A percentile compares a stretch with the other conserved stretches of the same genome.
phyloP scores from a whole-genome alignment of 1,284 basidiomycete species.

The Ceratobasidium sp. region DNA sequence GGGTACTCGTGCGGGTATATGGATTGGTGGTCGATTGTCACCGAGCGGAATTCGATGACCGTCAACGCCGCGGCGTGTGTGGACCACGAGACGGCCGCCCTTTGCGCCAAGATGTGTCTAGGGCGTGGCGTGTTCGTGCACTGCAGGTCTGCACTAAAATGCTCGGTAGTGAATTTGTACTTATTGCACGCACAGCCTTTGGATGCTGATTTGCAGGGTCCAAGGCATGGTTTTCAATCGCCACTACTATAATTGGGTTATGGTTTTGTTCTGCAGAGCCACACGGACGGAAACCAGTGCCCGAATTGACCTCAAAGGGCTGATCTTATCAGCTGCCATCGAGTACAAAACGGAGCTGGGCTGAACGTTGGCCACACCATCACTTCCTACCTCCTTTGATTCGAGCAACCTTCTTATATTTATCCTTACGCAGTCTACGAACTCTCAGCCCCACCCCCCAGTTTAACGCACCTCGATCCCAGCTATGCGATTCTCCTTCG shows the following conservation, averaged over 20 bases:
- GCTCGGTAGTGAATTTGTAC: no score
- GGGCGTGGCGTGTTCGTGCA: no score
- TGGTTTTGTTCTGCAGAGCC: conserved; percentile 9
- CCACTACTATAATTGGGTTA: not conserved
- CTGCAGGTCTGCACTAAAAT: no score
- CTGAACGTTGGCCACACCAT: not conserved
- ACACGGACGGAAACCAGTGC: conserved; percentile 6
- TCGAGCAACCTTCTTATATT: no score
- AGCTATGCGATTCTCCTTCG: conserved; percentile 24
- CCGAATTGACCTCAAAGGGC: not conserved
- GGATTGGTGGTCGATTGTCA: no score
- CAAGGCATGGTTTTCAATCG: not conserved
- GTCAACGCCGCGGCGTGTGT: no score
- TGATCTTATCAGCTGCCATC: not conserved
- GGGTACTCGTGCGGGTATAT: no score
- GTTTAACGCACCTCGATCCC: not conserved
- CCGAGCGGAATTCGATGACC: no score
- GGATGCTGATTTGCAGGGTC: conserved; percentile 1
- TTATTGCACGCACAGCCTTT: conserved; percentile 8
- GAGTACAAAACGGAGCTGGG: conserved; percentile 19
- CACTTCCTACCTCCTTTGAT: not conserved
- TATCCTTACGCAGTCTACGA: no score
- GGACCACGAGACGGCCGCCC: no score
- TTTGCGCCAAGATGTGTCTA: no score
- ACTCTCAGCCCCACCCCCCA: conserved; percentile 7